Base-by-base conservation (phyloP, 129 eudicot species). In the Lonicera japonica region DNA sequence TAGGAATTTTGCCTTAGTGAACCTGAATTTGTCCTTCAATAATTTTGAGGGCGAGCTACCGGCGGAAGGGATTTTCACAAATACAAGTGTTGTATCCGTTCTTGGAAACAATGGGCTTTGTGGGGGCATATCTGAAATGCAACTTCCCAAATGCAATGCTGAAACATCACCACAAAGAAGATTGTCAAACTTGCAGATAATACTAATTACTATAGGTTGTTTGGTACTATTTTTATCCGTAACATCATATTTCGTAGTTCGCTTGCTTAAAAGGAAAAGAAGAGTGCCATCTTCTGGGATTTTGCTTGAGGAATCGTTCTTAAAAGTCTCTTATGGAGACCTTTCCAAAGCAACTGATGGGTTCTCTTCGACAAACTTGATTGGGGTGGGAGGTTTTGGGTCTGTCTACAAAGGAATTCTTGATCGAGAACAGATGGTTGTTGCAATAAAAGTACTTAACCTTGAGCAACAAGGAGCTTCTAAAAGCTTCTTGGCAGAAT, bases 41-140 rank as follows among this genome's bases (percentile, higher is more conserved):
- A 47, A 54, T 46, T 21, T 72, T 40, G 39, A 64, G 18, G 70
- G 75, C 12, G 67, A 65, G 29, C 56, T 73, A 5, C 77, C 71
- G 4, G 12, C 4, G 2, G 11, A 12, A 21, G 77, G 77, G 7
- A 46, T 65, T 0, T 73, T 73, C 18, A 3, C 6, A 34, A 65
- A 65, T 23, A 12, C 13, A 22, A 65, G 61, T 58, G 41, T 36
- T 20, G 1, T 73, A 4, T 48, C 46, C 0, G 8, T 72, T 2
- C 19, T 16, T 0, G 70, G 77, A 41, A 72, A 72, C n/a, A 47
- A 46, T 1, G 23, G 50, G 23, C 56, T 73, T 14, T 73, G 72
- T 38, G 77, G 72, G 17, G 77, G 77, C 12, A 10, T 73, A 0
- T 14, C 14, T 3, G 67, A 59, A 6, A 20, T 73, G 36, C 22